phyloP scores from a whole-genome alignment of 305 asterid species.

The Solanum hybrid region DNA sequence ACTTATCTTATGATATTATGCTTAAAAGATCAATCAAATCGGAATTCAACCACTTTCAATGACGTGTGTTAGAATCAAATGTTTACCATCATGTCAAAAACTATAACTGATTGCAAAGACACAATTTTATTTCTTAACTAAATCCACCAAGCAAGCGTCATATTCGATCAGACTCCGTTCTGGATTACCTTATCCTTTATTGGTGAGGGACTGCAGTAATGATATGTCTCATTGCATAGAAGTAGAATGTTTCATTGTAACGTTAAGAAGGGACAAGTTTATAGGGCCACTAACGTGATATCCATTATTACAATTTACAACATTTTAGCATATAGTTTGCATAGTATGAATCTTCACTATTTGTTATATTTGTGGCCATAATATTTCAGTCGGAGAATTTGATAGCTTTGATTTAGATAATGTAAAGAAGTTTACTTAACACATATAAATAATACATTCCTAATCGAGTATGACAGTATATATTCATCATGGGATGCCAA shows the following conservation, averaged over 20 bases:
- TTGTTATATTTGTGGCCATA: not conserved
- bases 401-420: not conserved
- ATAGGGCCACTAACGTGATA: not conserved
- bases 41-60: not conserved
- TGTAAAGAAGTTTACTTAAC: not conserved
- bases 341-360: not conserved
- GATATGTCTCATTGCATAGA: not conserved
- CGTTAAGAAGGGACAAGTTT: not conserved
- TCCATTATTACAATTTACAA: not conserved
- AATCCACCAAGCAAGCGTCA: no score
- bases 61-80: not conserved
- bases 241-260: not conserved
- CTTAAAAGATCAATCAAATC: not conserved
- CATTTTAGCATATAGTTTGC: not conserved
- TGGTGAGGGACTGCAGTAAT: not conserved
- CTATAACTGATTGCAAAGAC: no score
- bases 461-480: not conserved
- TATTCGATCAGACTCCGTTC: not conserved
- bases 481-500: not conserved
- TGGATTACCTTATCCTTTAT: not conserved
- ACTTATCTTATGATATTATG: not conserved
- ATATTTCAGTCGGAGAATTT: not conserved
- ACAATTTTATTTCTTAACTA: no score
- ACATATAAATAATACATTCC: not conserved
- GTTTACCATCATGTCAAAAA: no score